These are phyloP conservation scores for Syzygium oleosum DNA, from an alignment of 345 rosid genomes.

Conservation along the genomic window DNA sequence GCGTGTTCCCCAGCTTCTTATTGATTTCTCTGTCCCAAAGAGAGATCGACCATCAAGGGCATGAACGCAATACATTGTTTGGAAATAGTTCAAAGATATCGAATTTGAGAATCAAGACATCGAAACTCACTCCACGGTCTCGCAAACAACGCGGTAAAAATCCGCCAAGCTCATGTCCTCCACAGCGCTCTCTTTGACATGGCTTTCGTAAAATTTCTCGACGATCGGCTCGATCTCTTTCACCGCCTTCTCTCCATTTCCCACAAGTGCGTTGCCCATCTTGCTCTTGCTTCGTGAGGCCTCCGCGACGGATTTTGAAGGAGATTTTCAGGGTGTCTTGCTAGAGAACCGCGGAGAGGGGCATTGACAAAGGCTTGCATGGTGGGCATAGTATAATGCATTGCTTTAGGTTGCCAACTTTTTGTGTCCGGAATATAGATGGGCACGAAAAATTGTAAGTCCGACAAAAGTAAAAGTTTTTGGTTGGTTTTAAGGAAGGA, in stretches of 20 bases:
- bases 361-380: neutral
- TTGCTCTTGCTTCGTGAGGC: neutral
- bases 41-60: neutral
- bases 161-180: constrained; percentile 14
- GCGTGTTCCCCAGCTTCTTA: constrained; percentile 53
- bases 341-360: neutral
- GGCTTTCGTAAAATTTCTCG: constrained; percentile 26
- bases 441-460: neutral
- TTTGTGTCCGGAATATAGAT: neutral
- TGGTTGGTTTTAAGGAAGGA: neutral
- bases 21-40: constrained; percentile 43
- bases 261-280: constrained; percentile 16
- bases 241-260: constrained; percentile 22
- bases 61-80: neutral
- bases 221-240: constrained; percentile 31
- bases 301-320: neutral
- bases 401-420: neutral
- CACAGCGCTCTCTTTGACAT: constrained; percentile 2
- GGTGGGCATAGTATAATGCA: neutral
- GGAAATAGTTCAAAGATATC: neutral
- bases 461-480: neutral
- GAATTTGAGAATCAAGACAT: neutral
- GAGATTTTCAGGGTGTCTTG: neutral
- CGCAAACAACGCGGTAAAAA: constrained; percentile 43
- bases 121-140: constrained; percentile 49